Base-by-base conservation (phyloP, 1,139 yeast genomes). In the Candida tunisiensis region DNA sequence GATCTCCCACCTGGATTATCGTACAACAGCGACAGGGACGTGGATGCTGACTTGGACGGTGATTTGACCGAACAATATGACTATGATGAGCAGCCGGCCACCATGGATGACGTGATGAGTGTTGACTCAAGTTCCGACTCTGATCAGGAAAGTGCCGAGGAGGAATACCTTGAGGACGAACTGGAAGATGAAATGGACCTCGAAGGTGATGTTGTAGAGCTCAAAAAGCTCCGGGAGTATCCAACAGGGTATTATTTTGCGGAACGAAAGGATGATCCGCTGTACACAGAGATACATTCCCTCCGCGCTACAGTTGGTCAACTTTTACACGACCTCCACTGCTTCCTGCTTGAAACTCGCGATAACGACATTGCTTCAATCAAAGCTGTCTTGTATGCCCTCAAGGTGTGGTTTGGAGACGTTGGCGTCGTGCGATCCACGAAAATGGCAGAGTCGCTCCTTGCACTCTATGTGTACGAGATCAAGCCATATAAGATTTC, bases 351-450 rank as follows among this genome's bases (percentile, higher is more conserved):
- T 3, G 48, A 57, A 53, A 65, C 30, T 65, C 65, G 31, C 25
- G 71, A 66, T 30, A 83, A 78, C 36, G 77, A 80, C 36, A 67
- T 80, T n/a, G 68, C 69, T 11, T 51, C 79, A 12, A 67, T 74
- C 47, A 71, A 71, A 39, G 70, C 72, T 24, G 60, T 75, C 26
- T 52, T 83, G 25, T 69, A 71, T 42, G 74, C 74, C 2, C 49
- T 77, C 29, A 72, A 77, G 39, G 70, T 77, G 8, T 88, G 93
- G 83, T 69, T 88, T 36, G 65, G 79, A 11, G 92, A 83, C 46
- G 77, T 78, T 16, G 93, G 93, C 1, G 62, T 69, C 35, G 93
- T 79, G 40, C 58, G 78, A 9, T 56, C 74, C 1, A 65, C 74
- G 28, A 74, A 65, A 28, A 55, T 66, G 8, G 69, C 73, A 34